Evolutionary conservation across 306 rosid species (phyloP), one percentile per base, ranked within the genome.

Genomic region (Mucuna pruriens): DNA sequence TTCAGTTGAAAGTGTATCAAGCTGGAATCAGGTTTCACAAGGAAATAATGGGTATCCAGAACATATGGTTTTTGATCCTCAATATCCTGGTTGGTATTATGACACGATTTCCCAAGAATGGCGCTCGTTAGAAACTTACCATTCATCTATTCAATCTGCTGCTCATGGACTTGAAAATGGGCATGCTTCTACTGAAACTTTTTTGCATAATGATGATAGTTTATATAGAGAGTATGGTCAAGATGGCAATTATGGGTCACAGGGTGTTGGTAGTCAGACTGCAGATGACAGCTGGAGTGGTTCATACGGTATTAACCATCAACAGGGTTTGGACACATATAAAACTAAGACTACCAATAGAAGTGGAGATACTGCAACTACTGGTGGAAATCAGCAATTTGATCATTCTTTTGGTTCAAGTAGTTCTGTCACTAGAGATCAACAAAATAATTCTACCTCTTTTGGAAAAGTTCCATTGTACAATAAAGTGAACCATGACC

Each of bases 61-160:
- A 55, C 95, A 92, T 79, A 91, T 94, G 90, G 22, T 80, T 66
- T 92, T 94, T 44, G 90, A 94, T 88, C 92, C 95, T 51, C 92
- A 90, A 10, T 91, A 91, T 83, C 97, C 94, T 39, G 98, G 85
- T 76, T 91, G 92, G 95, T 94, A 94, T 81, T 94, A 85, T 51
- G 98, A 94, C 81, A 87, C 87, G 48, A 86, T 89, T 83, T 78
- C 85, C 15, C 90, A 80, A 83, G 94, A 89, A 81, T 94, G 98
- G 98, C 82, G 88, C 58, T 46, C 77, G 4, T 83, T 94, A 80
- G 97, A 91, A 44, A 77, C 86, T 38, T 94, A 89, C 40, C 69
- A 73, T 81, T 71, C 92, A 12, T 82, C 91, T 44, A 57, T 83
- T 52, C 90, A 88, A 33, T 79, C 90, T 23, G 34, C 68, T 1